Evolutionary conservation across 1,139 yeast genomes (phyloP), one percentile per base, ranked within the genome.

Genomic region (Pichia norvegensis): DNA sequence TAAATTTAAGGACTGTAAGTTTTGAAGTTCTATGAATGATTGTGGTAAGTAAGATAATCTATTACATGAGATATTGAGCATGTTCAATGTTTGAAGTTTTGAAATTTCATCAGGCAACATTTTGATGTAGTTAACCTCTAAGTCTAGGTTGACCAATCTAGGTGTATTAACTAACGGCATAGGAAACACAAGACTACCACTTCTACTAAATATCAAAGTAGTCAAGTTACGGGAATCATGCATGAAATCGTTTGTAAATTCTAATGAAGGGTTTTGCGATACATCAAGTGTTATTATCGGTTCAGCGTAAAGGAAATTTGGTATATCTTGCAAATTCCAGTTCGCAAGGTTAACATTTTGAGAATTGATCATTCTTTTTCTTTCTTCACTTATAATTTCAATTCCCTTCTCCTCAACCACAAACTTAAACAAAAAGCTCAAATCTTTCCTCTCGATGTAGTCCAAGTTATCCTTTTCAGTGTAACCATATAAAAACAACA

Each of bases 241-340:
- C 55, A 88, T 81, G 60, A 88, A 88, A 61, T 88, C 96, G 48
- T 79, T 67, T 0, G 97, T 95, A 31, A 90, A 69, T 48, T 81
- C 78, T 45, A 90, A 82, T 21, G 95, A 83, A 7, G 96, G 95
- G 61, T 90, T 90, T 52, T 85, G 80, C 1, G 95, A 85, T 16
- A 87, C 90, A 62, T 90, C 92, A 52, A 90, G 71, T 54, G 81
- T 75, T 55, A 83, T 87, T 49, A 90, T 85, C 54, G 86, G 94
- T 48, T 82, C 76, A 1, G 95, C 85, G 58, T 83, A 90, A 56
- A 88, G 78, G 37, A 83, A 74, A 46, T 86, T 84, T 0, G 97
- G 97, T 16, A 90, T 84, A 29, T 87, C 86, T 52, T 86, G 87
- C 49, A 88, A 69, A 55, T 85, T 83, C 68, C 85, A 75, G 42